A percentile compares a stretch with the other conserved stretches of the same genome.
Evolutionary conservation across 108 stramenopile species (phyloP).

Genomic region (Fistulifera solaris): DNA sequence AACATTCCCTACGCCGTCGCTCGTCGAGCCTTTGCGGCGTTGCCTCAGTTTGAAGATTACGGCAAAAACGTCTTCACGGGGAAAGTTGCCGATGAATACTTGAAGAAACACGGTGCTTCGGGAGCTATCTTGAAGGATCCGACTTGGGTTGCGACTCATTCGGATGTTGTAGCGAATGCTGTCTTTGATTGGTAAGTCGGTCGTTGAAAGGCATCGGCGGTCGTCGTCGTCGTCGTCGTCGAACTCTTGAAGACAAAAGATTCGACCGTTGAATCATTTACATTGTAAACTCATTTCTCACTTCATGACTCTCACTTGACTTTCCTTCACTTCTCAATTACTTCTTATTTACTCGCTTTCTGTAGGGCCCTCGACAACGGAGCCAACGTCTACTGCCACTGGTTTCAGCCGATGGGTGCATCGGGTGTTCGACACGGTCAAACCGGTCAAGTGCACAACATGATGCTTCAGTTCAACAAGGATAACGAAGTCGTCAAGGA

Average conservation of each 20-base stretch:
- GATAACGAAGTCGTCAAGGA: conserved; percentile 70
- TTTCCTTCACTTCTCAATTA: not conserved
- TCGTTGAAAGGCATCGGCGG: not conserved
- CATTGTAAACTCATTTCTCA: not conserved
- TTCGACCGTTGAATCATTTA: not conserved
- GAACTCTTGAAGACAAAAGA: conserved; percentile 1
- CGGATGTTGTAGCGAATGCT: conserved; percentile 84
- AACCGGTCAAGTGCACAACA: conserved; percentile 90
- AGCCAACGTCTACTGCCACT: conserved; percentile 92
- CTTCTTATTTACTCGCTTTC: not conserved
- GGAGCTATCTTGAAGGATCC: conserved; percentile 68
- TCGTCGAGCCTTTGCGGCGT: conserved; percentile 26
- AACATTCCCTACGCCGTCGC: not conserved
- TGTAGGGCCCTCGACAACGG: conserved; percentile 85
- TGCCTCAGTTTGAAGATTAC: conserved; percentile 81
- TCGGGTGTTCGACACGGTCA: conserved; percentile 87
- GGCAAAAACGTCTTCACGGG: conserved; percentile 85
- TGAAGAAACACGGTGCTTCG: conserved; percentile 79
- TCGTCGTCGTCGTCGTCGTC: conserved; percentile 6
- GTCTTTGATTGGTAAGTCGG: conserved; percentile 79
- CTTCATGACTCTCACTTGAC: not conserved
- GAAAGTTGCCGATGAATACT: conserved; percentile 80
- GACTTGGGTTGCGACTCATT: conserved; percentile 60
- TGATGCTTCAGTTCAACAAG: conserved; percentile 85
- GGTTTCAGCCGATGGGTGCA: conserved; percentile 93